Conservation (phyloP, 2,329 filamentous ascomycete species). For the Scleromitrula shiraiana region DNA sequence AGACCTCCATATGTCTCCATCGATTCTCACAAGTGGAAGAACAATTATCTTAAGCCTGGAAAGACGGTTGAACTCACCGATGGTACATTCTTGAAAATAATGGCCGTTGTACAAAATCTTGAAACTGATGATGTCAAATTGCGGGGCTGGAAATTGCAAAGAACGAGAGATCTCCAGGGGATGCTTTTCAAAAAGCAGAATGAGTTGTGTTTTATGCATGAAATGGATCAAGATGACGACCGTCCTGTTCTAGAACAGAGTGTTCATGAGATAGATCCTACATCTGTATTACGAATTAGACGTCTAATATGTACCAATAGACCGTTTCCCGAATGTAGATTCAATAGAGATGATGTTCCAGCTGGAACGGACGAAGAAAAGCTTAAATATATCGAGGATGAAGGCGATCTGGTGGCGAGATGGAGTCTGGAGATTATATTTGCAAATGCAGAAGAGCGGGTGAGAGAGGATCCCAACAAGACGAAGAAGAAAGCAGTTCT, state of each 20-base stretch:
- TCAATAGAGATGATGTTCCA: not conserved
- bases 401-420: not conserved
- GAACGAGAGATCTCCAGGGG: slow-evolving; percentile 29
- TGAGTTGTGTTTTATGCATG: slow-evolving; percentile 37
- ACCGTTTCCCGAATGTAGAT: slow-evolving; percentile 34
- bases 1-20: not conserved
- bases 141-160: slow-evolving; percentile 35
- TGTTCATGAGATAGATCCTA: slow-evolving; percentile 35
- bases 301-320: slow-evolving; percentile 48
- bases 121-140: slow-evolving; percentile 27
- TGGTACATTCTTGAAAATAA: slow-evolving; percentile 34
- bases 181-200: slow-evolving; percentile 33
- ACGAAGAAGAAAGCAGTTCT: not conserved
- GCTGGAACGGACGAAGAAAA: not conserved
- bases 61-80: slow-evolving; percentile 19
- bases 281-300: slow-evolving; percentile 34
- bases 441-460: not conserved
- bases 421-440: not conserved
- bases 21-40: slow-evolving; percentile 23
- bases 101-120: slow-evolving; percentile 17
- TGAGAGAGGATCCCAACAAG: not conserved
- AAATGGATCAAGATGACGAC: slow-evolving; percentile 33
- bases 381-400: slow-evolving; percentile 9
- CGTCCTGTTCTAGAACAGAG: slow-evolving; percentile 30
- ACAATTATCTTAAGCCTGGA: slow-evolving; percentile 25